Conservation (phyloP, 371 early-diverging fungal genomes). For the Phascolomyces articulosus region DNA sequence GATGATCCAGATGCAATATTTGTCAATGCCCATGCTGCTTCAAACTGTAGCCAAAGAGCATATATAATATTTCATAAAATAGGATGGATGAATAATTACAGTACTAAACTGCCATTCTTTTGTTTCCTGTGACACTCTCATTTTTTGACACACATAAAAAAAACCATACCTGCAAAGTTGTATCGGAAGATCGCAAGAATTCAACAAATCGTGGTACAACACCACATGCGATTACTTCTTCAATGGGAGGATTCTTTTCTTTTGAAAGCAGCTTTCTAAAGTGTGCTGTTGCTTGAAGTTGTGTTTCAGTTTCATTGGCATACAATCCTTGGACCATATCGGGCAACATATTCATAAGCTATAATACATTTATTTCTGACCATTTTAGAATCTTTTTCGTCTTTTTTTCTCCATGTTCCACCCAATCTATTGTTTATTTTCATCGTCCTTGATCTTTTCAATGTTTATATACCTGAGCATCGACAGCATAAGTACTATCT, state of each 20-base stretch:
- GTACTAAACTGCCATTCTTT: too few species aligned
- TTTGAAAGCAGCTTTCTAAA: constrained; percentile 98
- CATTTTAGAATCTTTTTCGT: not conserved
- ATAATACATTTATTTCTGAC: not conserved
- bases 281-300: constrained; percentile 85
- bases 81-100: too few species aligned
- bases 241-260: constrained; percentile 98
- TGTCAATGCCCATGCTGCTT: constrained; percentile 99
- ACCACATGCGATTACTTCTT: constrained; percentile 93
- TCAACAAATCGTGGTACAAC: constrained; percentile 97
- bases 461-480: constrained; percentile 7
- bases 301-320: constrained; percentile 68
- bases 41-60: constrained; percentile 8
- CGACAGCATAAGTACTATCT: constrained; percentile 64
- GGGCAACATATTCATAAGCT: constrained; percentile 69
- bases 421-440: too few species aligned
- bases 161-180: constrained; percentile 87
- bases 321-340: constrained; percentile 23
- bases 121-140: too few species aligned
- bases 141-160: not conserved
- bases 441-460: too few species aligned
- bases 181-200: constrained; percentile 81
- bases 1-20: constrained; percentile 99
- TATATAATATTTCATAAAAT: too few species aligned
- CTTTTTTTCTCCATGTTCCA: not conserved